Evolutionary conservation across 1,139 yeast species (phyloP).

Genomic region (Barnettozyma hawaiiensis): DNA sequence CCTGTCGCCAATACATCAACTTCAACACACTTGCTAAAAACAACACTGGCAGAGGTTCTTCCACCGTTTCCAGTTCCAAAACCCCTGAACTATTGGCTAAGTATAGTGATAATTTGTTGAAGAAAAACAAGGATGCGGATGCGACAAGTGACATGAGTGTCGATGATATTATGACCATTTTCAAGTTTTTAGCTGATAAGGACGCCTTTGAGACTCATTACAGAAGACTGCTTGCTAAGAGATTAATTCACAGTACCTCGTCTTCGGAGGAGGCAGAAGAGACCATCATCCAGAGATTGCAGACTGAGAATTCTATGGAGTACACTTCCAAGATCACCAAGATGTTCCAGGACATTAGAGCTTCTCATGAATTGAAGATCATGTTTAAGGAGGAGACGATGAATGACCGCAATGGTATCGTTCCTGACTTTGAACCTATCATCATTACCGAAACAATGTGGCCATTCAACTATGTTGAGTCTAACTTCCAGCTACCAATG

Average conservation of each 20-base stretch:
- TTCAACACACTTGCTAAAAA: constrained; percentile 76
- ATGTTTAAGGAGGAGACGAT: constrained; percentile 53
- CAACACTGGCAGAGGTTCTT: constrained; percentile 34
- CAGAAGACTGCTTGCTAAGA: constrained; percentile 80
- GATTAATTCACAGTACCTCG: constrained; percentile 81
- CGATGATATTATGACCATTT: constrained; percentile 80
- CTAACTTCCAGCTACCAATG: constrained; percentile 51
- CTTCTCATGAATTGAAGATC: constrained; percentile 72
- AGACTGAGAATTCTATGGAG: constrained; percentile 86
- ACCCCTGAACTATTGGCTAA: constrained; percentile 92
- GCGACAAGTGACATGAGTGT: constrained; percentile 60
- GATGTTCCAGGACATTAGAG: constrained; percentile 93
- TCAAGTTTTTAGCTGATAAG: constrained; percentile 86
- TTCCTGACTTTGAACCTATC: constrained; percentile 66
- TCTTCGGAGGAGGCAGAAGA: constrained; percentile 84
- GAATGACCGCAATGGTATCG: constrained; percentile 32
- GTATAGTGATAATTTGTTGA: constrained; percentile 80
- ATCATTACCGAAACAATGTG: constrained; percentile 86
- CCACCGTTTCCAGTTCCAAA: constrained; percentile 39
- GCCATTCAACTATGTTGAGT: constrained; percentile 56
- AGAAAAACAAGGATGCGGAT: constrained; percentile 67
- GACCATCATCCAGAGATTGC: constrained; percentile 75
- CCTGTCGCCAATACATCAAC: constrained; percentile 83
- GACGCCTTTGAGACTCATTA: constrained; percentile 94
- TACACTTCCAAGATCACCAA: constrained; percentile 91